phyloP scores from a whole-genome alignment of 805 yeast species.

The Candida mattraensis region DNA sequence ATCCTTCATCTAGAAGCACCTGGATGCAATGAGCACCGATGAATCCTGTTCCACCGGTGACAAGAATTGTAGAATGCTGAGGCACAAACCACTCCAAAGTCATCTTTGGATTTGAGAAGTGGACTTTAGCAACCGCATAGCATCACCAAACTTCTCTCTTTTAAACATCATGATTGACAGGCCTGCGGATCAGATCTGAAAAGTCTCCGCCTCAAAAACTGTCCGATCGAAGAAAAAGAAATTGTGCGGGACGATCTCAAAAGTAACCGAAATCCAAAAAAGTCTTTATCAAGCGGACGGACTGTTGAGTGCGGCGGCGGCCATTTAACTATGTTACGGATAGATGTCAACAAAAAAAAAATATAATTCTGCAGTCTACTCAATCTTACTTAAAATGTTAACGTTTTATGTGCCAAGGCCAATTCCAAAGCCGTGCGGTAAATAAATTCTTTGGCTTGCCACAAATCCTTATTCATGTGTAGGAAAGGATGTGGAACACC shows the following conservation, averaged over 20 bases:
- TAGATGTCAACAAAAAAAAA: background rate
- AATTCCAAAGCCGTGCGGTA: constrained; percentile 30
- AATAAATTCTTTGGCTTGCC: constrained; percentile 33
- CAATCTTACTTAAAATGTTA: constrained; percentile 5
- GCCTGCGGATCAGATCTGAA: too few species aligned
- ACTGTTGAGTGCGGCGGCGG: too few species aligned
- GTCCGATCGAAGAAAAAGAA: too few species aligned
- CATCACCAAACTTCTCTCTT: too few species aligned
- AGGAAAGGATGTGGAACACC: constrained; percentile 37
- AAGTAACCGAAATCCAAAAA: too few species aligned
- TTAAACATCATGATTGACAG: too few species aligned
- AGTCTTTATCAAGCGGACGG: too few species aligned
- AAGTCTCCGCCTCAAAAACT: too few species aligned
- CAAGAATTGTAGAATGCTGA: constrained; percentile 27
- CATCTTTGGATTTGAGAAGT: too few species aligned
- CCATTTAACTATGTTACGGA: too few species aligned
- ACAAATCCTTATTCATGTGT: constrained; percentile 34
- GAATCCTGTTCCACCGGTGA: constrained; percentile 52
- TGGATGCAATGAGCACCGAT: constrained; percentile 43
- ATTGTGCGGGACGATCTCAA: too few species aligned
- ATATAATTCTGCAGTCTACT: background rate
- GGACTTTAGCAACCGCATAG: too few species aligned
- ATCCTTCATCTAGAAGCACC: constrained; percentile 38
- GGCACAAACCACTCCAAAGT: constrained; percentile 1
- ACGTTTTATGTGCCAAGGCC: constrained; percentile 29